phyloP scores from a whole-genome alignment of 164 flowering plant species.

The Vitis vinifera region ASM3070453v1 NC_081812.1:9826501-9827000 shows the following conservation, averaged over 20 bases:
- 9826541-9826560: too few relatives aligned
- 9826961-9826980: too few relatives aligned
- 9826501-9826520: conserved; percentile 11
- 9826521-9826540: too few relatives aligned
- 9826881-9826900: too few relatives aligned
- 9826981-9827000: too few relatives aligned
- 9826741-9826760: conserved; percentile 11
- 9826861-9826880: too few relatives aligned
- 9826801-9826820: conserved; percentile 21
- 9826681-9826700: too few relatives aligned
- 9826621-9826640: conserved; percentile 17
- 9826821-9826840: not conserved
- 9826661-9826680: conserved; percentile 11
- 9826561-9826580: too few relatives aligned
- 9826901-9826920: too few relatives aligned
- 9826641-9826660: conserved; percentile 11
- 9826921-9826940: too few relatives aligned
- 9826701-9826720: conserved; percentile 1
- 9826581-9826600: conserved; percentile 10
- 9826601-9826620: conserved; percentile 10
- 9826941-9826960: too few relatives aligned
- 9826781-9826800: conserved; percentile 12
- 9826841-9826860: too few relatives aligned
- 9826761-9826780: not conserved
- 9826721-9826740: conserved; percentile 19